Evolutionary conservation across 2,329 filamentous ascomycete species (phyloP), one percentile per base, ranked within the genome.

Genomic region (Myotisia sp.): DNA sequence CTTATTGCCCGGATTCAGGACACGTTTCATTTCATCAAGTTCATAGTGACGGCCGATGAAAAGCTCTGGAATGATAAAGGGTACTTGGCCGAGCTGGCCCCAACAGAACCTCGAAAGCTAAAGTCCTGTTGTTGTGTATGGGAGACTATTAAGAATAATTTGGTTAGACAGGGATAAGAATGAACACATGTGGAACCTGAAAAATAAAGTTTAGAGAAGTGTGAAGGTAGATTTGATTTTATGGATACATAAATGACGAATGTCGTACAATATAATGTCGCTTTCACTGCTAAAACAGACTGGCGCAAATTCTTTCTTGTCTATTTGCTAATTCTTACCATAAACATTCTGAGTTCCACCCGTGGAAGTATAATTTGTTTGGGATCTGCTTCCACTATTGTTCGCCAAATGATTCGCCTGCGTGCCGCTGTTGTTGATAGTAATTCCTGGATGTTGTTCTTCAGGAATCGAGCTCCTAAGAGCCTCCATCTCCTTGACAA

Each of bases 321-420:
- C n/a, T n/a, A n/a, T n/a, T n/a, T n/a, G n/a, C n/a, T 29, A 29
- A 29, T 29, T 29, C 27, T 29, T 29, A 29, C 27, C 27, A 14
- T n/a, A 7, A 24, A 29, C 13, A 29, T 4, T 29, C 27, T 29
- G 27, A 9, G 27, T 29, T 5, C n/a, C 4, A 29, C 10, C 27
- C 5, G 27, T 9, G 5, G 27, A n/a, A 29, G 3, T 4, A 14
- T 29, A n/a, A 14, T 5, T 29, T 4, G 14, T 14, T 9, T 29
- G 27, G 3, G 13, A 9, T 29, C 22, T n/a, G n/a, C 7, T 7
- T 6, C 4, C 27, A 14, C 14, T 29, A 14, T 29, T 14, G 3
- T 5, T 29, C 4, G 14, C 4, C 4, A 29, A 3, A 18, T 14
- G 13, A 14, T 29, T 29, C 16, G 27, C 17, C n/a, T 5, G 4